Evolutionary conservation across 2,329 filamentous ascomycete genomes (phyloP), one percentile per base, ranked within the genome.

Genomic region (Ceratocystis harringtonii): DNA sequence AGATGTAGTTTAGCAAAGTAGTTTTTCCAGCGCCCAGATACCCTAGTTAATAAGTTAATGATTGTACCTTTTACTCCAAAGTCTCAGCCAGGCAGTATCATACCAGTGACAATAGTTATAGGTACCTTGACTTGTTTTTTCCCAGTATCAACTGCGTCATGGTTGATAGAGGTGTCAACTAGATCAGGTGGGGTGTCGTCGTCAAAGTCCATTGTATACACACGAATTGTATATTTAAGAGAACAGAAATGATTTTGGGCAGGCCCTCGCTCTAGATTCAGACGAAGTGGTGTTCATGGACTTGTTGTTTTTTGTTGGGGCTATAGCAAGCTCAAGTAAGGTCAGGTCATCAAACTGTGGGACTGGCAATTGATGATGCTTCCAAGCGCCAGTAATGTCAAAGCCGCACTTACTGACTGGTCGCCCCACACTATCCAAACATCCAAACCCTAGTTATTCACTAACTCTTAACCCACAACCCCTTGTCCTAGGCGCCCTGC

Each of bases 11-110:
- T 67, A 99, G 79, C 36, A 97, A 76, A 0, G 92, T 97, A 0
- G 92, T 97, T 76, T 99, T 99, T 19, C 94, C 94, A 7, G 94
- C 90, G 19, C 94, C 94, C 3, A 99, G 82, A 72, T 99, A 99
- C 2, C 94, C 90, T 94, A 68, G 32, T 17, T 15, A 41, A 22
- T 12, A 48, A 28, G 28, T 64, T 58, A 52, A n/a, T 19, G 10
- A 32, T 15, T 12, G 22, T 30, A 8, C 7, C 52, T 19, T 36
- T 41, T 17, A 43, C 61, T 28, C 28, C 52, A 6, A 15, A 30
- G 12, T 32, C 48, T 52, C 19, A 17, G 32, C 5, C 25, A 48
- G 28, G 32, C 25, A 8, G 32, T 45, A 41, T 41, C 36, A 69
- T 77, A 85, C 86, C 89, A 64, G 89, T 94, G 8, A 94, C 87